phyloP scores from a whole-genome alignment of 192 early-diverging fungal species.

The Podila epicladia region DNA sequence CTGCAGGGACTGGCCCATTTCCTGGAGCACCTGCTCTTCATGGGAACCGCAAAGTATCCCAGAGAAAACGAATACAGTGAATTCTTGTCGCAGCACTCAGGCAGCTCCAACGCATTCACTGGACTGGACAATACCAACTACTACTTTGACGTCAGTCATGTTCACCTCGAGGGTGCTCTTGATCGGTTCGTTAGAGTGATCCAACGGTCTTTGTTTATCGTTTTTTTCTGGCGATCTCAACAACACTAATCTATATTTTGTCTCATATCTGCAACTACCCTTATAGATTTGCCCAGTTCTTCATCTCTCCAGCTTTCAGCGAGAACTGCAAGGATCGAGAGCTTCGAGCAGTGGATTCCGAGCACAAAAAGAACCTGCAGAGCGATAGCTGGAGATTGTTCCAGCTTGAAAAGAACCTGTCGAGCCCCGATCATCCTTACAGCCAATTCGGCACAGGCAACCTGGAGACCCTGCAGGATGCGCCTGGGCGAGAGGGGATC shows the following conservation, averaged over 20 bases:
- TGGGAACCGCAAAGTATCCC: conserved; percentile 80
- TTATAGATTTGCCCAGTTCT: conserved; percentile 87
- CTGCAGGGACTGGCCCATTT: conserved; percentile 87
- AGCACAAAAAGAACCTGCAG: conserved; percentile 96
- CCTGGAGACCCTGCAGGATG: conserved; percentile 81
- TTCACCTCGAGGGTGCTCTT: conserved; percentile 64
- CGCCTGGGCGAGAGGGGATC: conserved; percentile 71
- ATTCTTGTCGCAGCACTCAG: conserved; percentile 79
- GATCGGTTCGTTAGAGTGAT: conserved; percentile 41
- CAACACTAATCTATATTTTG: no score
- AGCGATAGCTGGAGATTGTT: conserved; percentile 89
- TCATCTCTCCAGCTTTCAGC: conserved; percentile 90
- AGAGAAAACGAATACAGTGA: conserved; percentile 82
- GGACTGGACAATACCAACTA: conserved; percentile 85
- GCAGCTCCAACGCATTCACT: conserved; percentile 86
- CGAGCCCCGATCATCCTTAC: conserved; percentile 81
- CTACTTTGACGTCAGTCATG: conserved; percentile 82
- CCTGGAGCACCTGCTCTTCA: conserved; percentile 80
- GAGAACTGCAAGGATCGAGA: conserved; percentile 93
- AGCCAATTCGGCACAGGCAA: conserved; percentile 94
- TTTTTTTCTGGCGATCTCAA: not conserved
- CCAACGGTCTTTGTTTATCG: not conserved
- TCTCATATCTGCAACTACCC: not conserved
- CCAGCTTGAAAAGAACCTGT: conserved; percentile 87
- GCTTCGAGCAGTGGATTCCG: conserved; percentile 94